Percentiles rank a stretch among this genome's conserved stretches.
phyloP scores from a whole-genome alignment of 2,329 filamentous ascomycete genomes.

The Nothophoma quercina region DNA sequence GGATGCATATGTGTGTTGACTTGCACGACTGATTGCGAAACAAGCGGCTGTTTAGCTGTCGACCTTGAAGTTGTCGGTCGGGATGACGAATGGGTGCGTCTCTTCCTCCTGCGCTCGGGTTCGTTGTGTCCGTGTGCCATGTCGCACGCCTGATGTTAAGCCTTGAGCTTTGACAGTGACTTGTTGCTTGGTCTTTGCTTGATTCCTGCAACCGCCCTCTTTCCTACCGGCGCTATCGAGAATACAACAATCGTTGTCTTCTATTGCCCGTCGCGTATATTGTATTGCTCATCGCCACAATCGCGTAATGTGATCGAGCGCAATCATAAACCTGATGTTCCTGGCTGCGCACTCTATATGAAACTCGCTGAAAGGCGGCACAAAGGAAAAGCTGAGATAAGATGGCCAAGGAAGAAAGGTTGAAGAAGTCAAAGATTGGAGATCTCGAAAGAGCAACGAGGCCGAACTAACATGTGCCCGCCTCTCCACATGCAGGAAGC shows the following conservation, averaged over 20 bases:
- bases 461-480: constrained; percentile 13
- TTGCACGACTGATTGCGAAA: constrained; percentile 7
- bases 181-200: not conserved
- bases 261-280: constrained; percentile 5
- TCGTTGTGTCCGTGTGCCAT: constrained; percentile 15
- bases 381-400: constrained; percentile 2
- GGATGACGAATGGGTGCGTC: constrained; percentile 13
- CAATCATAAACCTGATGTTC: constrained; percentile 7
- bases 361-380: constrained; percentile 7
- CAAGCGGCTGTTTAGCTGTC: constrained; percentile 1
- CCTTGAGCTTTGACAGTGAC: not conserved
- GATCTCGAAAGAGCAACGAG: constrained; percentile 7
- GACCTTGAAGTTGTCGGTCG: constrained; percentile 4
- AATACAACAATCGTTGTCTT: constrained; percentile 16
- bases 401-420: not conserved
- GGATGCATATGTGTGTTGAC: constrained; percentile 6
- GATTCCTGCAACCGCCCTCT: not conserved
- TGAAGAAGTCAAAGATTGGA: not conserved
- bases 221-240: constrained; percentile 5
- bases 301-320: constrained; percentile 4
- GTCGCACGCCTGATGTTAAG: not conserved
- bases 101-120: constrained; percentile 14
- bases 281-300: constrained; percentile 16
- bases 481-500: constrained; percentile 15
- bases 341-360: constrained; percentile 1